These are phyloP conservation scores for Ophiostoma sp. DNA, from an alignment of 2,329 filamentous ascomycete species.

Conservation along the genomic window DNA sequence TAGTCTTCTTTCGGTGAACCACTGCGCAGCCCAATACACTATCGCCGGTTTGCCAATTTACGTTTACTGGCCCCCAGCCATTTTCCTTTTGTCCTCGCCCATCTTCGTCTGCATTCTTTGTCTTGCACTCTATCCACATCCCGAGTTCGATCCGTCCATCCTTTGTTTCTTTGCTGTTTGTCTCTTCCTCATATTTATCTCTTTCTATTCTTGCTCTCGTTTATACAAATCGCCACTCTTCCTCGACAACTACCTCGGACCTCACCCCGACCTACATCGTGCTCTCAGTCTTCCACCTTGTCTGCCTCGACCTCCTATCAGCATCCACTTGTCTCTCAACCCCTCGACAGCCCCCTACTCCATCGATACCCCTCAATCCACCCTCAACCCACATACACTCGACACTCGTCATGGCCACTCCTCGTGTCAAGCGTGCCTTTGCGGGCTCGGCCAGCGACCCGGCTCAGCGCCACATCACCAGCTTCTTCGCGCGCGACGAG, in stretches of 20 bases:
- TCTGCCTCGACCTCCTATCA: background rate
- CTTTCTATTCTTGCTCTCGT: background rate
- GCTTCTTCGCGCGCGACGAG: constrained; percentile 47
- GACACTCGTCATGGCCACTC: constrained; percentile 33
- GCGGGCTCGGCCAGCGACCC: constrained; percentile 54
- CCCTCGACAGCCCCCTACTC: constrained; percentile 6
- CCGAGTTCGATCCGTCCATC: background rate
- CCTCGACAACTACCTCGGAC: background rate
- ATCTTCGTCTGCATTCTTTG: background rate
- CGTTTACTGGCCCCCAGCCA: constrained; percentile 2
- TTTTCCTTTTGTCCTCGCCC: background rate
- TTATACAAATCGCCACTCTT: constrained; percentile 7
- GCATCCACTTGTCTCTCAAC: background rate
- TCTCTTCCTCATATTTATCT: constrained; percentile 2
- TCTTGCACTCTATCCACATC: background rate
- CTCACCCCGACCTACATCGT: background rate
- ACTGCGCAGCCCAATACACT: background rate
- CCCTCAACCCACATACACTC: background rate
- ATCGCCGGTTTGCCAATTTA: background rate
- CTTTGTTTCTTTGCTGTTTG: background rate
- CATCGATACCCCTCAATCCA: background rate
- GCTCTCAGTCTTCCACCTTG: background rate
- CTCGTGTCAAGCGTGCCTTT: constrained; percentile 57
- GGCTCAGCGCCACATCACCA: constrained; percentile 58
- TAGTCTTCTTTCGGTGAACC: background rate